phyloP scores from a whole-genome alignment of 805 yeast genomes.

The Kuraishia molischiana region DNA sequence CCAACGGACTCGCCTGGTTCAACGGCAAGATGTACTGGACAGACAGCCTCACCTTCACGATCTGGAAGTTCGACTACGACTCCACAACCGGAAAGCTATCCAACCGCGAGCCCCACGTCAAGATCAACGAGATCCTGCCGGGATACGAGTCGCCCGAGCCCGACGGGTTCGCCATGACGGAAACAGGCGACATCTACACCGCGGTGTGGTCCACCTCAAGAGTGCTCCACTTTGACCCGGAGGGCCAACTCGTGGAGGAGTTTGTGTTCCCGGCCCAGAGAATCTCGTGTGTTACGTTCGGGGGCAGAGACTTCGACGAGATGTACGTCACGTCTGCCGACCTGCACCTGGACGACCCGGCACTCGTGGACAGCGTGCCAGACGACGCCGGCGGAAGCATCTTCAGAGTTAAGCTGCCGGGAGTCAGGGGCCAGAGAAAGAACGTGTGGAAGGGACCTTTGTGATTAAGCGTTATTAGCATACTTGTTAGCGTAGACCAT shows the following conservation, averaged over 20 bases:
- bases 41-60: conserved; percentile 35
- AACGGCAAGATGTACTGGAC: conserved; percentile 38
- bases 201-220: conserved; percentile 57
- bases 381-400: conserved; percentile 53
- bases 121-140: conserved; percentile 16
- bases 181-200: conserved; percentile 43
- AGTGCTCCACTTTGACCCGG: conserved; percentile 41
- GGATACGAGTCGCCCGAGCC: conserved; percentile 46
- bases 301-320: conserved; percentile 49
- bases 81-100: conserved; percentile 21
- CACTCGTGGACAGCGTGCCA: conserved; percentile 15
- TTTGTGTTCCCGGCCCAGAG: conserved; percentile 48
- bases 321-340: conserved; percentile 64
- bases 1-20: conserved; percentile 67
- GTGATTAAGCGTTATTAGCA: neutral
- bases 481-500: conserved; percentile 37
- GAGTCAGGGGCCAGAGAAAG: conserved; percentile 23
- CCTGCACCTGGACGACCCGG: conserved; percentile 28
- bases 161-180: conserved; percentile 66
- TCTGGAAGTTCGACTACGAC: conserved; percentile 39
- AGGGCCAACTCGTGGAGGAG: conserved; percentile 42
- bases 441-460: conserved; percentile 14
- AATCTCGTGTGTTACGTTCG: conserved; percentile 58
- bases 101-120: conserved; percentile 29
- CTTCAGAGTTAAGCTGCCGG: conserved; percentile 32